Evolutionary conservation across 768 basidiomycete genomes (phyloP).

Genomic region (Kwoniella dejecticola): DNA sequence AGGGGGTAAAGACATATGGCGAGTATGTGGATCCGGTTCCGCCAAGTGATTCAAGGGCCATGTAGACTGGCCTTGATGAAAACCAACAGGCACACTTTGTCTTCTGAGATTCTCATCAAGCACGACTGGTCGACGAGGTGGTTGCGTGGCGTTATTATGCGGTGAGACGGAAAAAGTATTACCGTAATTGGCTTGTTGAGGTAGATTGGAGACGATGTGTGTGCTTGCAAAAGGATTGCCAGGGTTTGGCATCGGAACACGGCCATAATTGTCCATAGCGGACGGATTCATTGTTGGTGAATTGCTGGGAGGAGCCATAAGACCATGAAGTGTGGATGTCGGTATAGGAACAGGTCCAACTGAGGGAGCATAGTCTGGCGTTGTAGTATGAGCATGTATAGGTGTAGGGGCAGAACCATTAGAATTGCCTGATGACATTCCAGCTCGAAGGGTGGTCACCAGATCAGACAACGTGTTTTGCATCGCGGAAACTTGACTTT

Average conservation of each 20-base stretch:
- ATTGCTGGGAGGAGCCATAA: constrained; percentile 6
- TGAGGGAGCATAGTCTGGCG: constrained; percentile 19
- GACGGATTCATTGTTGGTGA: constrained; percentile 3
- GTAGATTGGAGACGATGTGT: not conserved
- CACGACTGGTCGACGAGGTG: constrained; percentile 6
- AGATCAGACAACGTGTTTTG: constrained; percentile 79
- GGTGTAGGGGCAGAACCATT: constrained; percentile 27
- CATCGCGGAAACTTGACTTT: constrained; percentile 78
- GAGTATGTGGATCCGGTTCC: constrained; percentile 17
- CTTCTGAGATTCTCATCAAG: constrained; percentile 16
- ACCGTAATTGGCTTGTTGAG: constrained; percentile 1
- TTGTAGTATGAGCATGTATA: constrained; percentile 5
- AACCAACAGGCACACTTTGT: constrained; percentile 4
- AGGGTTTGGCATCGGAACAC: not conserved
- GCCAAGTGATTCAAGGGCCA: constrained; percentile 2
- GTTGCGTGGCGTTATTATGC: not conserved
- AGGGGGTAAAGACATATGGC: constrained; percentile 45
- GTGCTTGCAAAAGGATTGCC: constrained; percentile 1
- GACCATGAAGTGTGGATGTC: not conserved
- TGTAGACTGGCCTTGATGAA: not conserved
- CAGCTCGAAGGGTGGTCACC: constrained; percentile 69
- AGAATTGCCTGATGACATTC: constrained; percentile 24
- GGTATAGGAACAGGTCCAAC: not conserved
- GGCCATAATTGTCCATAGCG: constrained; percentile 9
- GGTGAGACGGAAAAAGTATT: not conserved